Evolutionary conservation across 148 eudicot species (phyloP).

Genomic region (Nyssa sinensis): DNA sequence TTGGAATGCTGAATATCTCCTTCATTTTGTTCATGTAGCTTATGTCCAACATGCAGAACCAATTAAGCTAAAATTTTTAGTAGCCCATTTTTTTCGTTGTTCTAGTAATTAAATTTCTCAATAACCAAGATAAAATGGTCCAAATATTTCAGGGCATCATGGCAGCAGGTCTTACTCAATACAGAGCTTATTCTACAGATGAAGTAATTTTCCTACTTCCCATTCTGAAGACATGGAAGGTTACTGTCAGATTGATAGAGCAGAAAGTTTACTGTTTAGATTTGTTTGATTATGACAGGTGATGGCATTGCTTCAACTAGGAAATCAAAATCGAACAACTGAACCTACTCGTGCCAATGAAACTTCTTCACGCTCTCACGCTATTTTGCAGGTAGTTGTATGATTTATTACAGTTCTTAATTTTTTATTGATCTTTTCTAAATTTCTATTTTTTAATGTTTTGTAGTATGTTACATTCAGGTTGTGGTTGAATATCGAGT

Average conservation of each 20-base stretch:
- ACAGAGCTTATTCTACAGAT: constrained; percentile 86
- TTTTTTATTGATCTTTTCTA: too few species aligned
- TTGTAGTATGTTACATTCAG: constrained; percentile 29
- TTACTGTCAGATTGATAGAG: not conserved
- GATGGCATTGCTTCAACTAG: constrained; percentile 88
- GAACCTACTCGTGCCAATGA: constrained; percentile 92
- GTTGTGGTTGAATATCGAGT: constrained; percentile 68
- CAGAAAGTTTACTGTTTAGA: not conserved
- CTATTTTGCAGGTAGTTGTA: constrained; percentile 78
- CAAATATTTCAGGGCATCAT: constrained; percentile 60
- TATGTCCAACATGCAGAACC: not conserved
- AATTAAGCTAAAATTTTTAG: not conserved
- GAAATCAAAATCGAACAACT: constrained; percentile 79
- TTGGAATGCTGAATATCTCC: not conserved
- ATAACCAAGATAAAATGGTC: constrained; percentile 1
- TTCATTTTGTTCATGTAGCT: not conserved
- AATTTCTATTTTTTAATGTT: not conserved
- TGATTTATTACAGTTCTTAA: not conserved
- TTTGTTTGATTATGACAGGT: constrained; percentile 43
- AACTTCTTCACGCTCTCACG: constrained; percentile 90
- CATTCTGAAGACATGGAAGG: not conserved
- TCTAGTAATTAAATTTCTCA: not conserved
- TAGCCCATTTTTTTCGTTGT: not conserved
- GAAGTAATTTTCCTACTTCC: constrained; percentile 43
- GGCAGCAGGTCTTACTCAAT: constrained; percentile 87